phyloP scores from a whole-genome alignment of 140 eudicot genomes.

The Ambrosia hybrid region DNA sequence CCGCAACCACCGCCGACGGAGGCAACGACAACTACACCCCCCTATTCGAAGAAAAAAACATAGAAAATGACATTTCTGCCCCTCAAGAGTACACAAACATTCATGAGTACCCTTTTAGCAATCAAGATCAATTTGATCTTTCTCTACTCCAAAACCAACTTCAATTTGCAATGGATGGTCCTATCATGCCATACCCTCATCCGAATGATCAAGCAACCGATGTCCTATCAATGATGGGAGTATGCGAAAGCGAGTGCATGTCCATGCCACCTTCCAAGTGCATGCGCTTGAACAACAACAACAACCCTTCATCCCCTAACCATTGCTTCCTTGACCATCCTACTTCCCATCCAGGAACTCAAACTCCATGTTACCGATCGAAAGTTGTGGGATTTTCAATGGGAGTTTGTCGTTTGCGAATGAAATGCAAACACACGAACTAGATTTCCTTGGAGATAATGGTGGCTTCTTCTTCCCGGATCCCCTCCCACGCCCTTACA shows the following conservation, averaged over 20 bases:
- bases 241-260: slow-evolving; percentile 56
- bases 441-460: slow-evolving; percentile 66
- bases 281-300: slow-evolving; percentile 43
- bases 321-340: slow-evolving; percentile 48
- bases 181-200: slow-evolving; percentile 27
- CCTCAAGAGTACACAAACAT: slow-evolving; percentile 41
- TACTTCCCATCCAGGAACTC: slow-evolving; percentile 38
- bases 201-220: slow-evolving; percentile 34
- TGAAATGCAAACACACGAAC: slow-evolving; percentile 57
- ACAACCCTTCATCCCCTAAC: slow-evolving; percentile 49
- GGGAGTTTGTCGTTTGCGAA: slow-evolving; percentile 41
- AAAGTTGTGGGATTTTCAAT: slow-evolving; percentile 46
- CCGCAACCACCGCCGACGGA: slow-evolving; percentile 12
- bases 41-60: slow-evolving; percentile 50
- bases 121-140: slow-evolving; percentile 57
- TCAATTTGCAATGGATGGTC: slow-evolving; percentile 23
- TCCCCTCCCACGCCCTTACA: slow-evolving; percentile 36
- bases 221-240: slow-evolving; percentile 44
- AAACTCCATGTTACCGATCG: slow-evolving; percentile 46
- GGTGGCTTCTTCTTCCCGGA: slow-evolving; percentile 60
- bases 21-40: slow-evolving; percentile 28
- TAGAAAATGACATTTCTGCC: slow-evolving; percentile 54
- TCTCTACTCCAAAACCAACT: slow-evolving; percentile 44
- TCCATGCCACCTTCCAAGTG: slow-evolving; percentile 60
- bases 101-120: slow-evolving; percentile 40